A percentile compares a stretch with the other conserved stretches of the same genome.
Conservation (phyloP, 768 basidiomycete species). For the Leccinum sublutescens region DNA sequence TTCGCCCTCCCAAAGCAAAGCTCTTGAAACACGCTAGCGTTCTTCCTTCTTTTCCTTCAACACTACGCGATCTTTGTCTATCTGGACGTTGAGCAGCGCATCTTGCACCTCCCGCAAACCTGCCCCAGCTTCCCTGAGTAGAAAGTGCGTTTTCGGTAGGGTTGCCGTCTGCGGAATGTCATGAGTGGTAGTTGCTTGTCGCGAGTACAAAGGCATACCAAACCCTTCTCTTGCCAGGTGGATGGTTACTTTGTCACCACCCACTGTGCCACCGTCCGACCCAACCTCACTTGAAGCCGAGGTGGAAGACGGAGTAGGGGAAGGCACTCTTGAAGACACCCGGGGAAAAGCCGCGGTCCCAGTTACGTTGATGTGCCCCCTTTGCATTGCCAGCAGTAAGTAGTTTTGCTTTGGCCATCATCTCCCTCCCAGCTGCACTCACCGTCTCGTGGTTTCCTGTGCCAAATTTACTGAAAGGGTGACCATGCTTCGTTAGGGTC, state of each 20-base stretch:
- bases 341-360: slow-evolving; percentile 40
- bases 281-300: slow-evolving; percentile 59
- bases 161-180: slow-evolving; percentile 52
- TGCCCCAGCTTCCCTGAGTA: slow-evolving; percentile 37
- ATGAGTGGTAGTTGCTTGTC: slow-evolving; percentile 5
- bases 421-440: slow-evolving; percentile 55
- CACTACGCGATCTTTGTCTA: slow-evolving; percentile 63
- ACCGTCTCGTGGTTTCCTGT: slow-evolving; percentile 80
- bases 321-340: slow-evolving; percentile 52
- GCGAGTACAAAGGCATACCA: slow-evolving; percentile 44
- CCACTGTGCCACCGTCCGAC: slow-evolving; percentile 73
- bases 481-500: slow-evolving; percentile 71
- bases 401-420: slow-evolving; percentile 50
- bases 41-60: slow-evolving; percentile 78
- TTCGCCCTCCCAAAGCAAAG: too few species aligned
- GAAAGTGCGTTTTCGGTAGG: slow-evolving; percentile 73
- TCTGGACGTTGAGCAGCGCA: slow-evolving; percentile 57
- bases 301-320: slow-evolving; percentile 56
- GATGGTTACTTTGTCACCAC: slow-evolving; percentile 79
- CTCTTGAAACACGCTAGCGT: slow-evolving; percentile 48
- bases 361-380: slow-evolving; percentile 16
- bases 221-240: slow-evolving; percentile 85
- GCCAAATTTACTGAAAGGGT: slow-evolving; percentile 91
- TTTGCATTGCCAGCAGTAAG: slow-evolving; percentile 25
- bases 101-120: slow-evolving; percentile 54